These are phyloP conservation scores for Puccinia hordei DNA, from an alignment of 1,284 basidiomycete genomes.

Conservation along the genomic window DNA sequence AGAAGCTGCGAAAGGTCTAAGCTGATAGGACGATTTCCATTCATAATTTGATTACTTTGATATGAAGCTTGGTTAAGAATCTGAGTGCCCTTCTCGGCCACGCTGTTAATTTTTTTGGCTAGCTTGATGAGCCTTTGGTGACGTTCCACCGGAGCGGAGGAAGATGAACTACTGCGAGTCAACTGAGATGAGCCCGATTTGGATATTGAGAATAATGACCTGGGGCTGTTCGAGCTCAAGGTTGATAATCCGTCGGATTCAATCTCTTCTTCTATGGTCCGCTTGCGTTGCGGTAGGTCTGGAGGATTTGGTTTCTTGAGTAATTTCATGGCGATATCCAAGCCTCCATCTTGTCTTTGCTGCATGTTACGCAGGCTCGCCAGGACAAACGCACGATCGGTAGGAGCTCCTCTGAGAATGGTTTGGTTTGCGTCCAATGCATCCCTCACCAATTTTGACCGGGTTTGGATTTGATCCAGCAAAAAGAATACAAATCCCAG, in stretches of 20 bases:
- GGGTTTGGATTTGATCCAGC: slow-evolving; percentile 29
- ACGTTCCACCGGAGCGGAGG: neutral
- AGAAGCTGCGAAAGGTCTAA: neutral
- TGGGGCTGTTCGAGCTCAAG: slow-evolving; percentile 16
- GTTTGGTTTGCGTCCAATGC: slow-evolving; percentile 44
- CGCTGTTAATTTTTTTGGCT: slow-evolving; percentile 15
- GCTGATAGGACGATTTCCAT: neutral
- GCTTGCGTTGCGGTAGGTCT: slow-evolving; percentile 2
- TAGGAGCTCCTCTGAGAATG: slow-evolving; percentile 37
- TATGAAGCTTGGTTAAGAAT: neutral
- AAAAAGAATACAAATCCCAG: slow-evolving; percentile 34
- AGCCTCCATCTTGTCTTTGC: slow-evolving; percentile 13
- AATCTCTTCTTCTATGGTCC: slow-evolving; percentile 2
- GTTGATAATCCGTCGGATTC: neutral
- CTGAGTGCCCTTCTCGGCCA: slow-evolving; percentile 20
- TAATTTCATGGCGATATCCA: slow-evolving; percentile 24
- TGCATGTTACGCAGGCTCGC: slow-evolving; percentile 35
- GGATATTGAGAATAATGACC: neutral
- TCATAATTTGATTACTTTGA: slow-evolving; percentile 34
- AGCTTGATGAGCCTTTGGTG: neutral
- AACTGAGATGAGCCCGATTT: slow-evolving; percentile 14
- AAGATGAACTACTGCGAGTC: slow-evolving; percentile 6
- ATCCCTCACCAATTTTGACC: slow-evolving; percentile 21
- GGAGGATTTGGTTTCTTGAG: slow-evolving; percentile 5
- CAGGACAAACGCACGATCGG: slow-evolving; percentile 39